Evolutionary conservation across 2,329 filamentous ascomycete genomes (phyloP).

Genomic region (Pyrenophora seminiperda): DNA sequence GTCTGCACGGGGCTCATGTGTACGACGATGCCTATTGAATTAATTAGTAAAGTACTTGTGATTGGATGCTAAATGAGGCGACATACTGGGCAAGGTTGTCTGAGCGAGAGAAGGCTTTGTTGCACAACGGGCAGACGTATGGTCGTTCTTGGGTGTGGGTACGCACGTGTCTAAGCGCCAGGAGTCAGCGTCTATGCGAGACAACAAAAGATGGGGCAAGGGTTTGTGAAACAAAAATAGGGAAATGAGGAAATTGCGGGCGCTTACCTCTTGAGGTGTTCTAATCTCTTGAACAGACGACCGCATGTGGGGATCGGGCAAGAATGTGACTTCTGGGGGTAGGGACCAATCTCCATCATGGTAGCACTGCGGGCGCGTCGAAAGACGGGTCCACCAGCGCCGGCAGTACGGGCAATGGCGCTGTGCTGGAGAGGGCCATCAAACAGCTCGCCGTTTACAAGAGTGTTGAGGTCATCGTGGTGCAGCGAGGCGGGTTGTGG

Average conservation of each 20-base stretch:
- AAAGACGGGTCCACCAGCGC: constrained; percentile 72
- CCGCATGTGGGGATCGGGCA: constrained; percentile 99
- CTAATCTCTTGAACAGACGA: constrained; percentile 96
- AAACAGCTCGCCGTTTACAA: constrained; percentile 47
- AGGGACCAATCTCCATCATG: constrained; percentile 94
- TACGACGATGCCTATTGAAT: constrained; percentile 66
- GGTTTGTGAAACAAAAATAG: too few relatives aligned
- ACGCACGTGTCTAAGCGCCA: constrained; percentile 82
- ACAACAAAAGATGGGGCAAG: constrained; percentile 27
- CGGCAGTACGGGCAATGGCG: constrained; percentile 63
- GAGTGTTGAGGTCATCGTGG: constrained; percentile 68
- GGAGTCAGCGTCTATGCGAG: constrained; percentile 57
- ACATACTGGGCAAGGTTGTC: constrained; percentile 97
- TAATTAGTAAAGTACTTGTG: constrained; percentile 47
- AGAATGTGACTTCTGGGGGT: constrained; percentile 96
- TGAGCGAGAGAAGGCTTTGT: constrained; percentile 97
- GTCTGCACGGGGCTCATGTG: constrained; percentile 76
- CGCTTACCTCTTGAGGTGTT: constrained; percentile 97
- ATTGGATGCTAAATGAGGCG: constrained; percentile 14
- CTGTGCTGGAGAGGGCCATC: constrained; percentile 60
- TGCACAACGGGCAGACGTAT: constrained; percentile 96
- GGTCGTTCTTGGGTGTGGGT: constrained; percentile 99
- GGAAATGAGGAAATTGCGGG: constrained; percentile 41
- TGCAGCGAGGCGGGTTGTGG: constrained; percentile 72
- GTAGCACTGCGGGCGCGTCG: constrained; percentile 92